phyloP scores from a whole-genome alignment of 2,329 filamentous ascomycete species.

The Microcyclosporella mali region DNA sequence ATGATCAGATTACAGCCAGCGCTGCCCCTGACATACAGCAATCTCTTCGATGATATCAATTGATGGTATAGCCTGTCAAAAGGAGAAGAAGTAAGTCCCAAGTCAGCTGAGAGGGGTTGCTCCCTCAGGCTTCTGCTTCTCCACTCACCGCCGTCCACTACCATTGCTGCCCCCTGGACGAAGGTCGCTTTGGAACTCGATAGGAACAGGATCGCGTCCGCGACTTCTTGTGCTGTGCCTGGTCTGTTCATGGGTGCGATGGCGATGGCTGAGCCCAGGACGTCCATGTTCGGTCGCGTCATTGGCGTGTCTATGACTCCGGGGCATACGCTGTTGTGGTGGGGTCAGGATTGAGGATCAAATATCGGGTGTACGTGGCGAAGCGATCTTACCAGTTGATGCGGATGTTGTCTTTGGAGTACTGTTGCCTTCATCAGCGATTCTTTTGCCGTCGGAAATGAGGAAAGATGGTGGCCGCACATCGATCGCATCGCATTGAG shows the following conservation, averaged over 20 bases:
- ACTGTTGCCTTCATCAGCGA: slow-evolving; percentile 30
- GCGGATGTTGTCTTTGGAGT: slow-evolving; percentile 41
- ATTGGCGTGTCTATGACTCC: slow-evolving; percentile 44
- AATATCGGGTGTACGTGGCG: not conserved
- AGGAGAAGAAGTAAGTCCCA: no score
- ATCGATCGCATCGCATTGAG: slow-evolving; percentile 45
- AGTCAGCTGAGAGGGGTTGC: no score
- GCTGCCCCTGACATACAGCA: no score
- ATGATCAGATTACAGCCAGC: no score
- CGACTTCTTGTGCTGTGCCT: slow-evolving; percentile 43
- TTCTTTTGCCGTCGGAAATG: not conserved
- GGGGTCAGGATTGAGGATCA: not conserved
- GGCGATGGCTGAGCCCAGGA: slow-evolving; percentile 24
- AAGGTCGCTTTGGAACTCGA: slow-evolving; percentile 43
- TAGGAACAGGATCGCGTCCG: slow-evolving; percentile 43
- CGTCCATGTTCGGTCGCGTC: slow-evolving; percentile 35
- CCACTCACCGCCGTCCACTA: slow-evolving; percentile 39
- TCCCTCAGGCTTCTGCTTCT: no score
- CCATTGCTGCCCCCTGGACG: slow-evolving; percentile 40
- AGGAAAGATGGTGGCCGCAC: slow-evolving; percentile 24
- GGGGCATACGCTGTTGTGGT: slow-evolving; percentile 42
- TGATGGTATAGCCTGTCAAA: slow-evolving; percentile 34
- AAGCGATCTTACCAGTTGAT: slow-evolving; percentile 32
- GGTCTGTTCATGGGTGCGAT: slow-evolving; percentile 38
- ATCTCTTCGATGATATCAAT: slow-evolving; percentile 18